Evolutionary conservation across 1,139 yeast genomes (phyloP), one percentile per base, ranked within the genome.

Genomic region (Debaryomyces psychrophilus): DNA sequence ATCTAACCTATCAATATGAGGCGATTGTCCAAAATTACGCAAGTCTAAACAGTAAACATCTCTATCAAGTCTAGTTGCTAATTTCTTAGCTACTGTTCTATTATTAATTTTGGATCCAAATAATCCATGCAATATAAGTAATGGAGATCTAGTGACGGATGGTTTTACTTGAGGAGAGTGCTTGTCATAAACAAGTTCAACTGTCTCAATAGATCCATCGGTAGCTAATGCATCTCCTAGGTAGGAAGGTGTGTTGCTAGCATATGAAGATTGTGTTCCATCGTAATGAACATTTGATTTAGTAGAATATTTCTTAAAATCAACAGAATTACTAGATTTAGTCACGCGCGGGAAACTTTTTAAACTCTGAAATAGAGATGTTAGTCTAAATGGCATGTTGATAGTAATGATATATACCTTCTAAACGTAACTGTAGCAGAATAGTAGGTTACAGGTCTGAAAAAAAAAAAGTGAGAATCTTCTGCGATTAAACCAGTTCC

Each of bases 21-120:
- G 97, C 6, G 96, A 87, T n/a, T 76, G 81, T 2, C 99, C 99
- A 61, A 92, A 97, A 66, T 93, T 92, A 52, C 99, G 73, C 50
- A 92, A 73, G 62, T 93, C 98, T 4, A 89, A 65, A 56, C 95
- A 83, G 61, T 82, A 89, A 1, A 90, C 80, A 49, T 68, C 66
- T 59, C 79, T 50, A 60, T 76, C 56, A 46, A 79, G 58, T 34
- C 58, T 61, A 60, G 77, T 51, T 67, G 79, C 60, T 26, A 75
- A 59, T 31, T 62, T 62, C 48, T 81, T 80, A 42, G 85, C 90
- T 18, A 90, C 88, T 0, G 90, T 74, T 50, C 96, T 71, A 60
- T 88, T 89, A 64, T 92, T 93, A 18, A 79, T 59, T 57, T 83
- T 87, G 46, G 87, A 83, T 1, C 99, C 99, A 64, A 93, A 90